phyloP scores from a whole-genome alignment of 306 rosid genomes.

The Rosa rugosa region DNA sequence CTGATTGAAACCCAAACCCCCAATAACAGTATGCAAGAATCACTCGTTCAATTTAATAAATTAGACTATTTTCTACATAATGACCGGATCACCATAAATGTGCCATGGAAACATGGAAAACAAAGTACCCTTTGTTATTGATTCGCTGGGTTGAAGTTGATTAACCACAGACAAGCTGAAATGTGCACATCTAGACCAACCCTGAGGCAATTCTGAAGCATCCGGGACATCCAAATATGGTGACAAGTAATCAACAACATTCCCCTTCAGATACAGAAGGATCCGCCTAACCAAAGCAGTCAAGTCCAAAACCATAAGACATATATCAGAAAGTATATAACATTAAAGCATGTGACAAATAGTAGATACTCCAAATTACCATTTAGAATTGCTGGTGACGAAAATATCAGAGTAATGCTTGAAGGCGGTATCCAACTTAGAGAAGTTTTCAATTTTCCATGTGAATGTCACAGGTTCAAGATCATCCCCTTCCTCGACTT shows the following conservation, averaged over 20 bases:
- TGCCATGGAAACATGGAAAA: background rate
- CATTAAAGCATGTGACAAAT: background rate
- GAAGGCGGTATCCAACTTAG: background rate
- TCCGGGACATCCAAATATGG: slow-evolving; percentile 2
- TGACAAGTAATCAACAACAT: background rate
- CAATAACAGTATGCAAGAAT: background rate
- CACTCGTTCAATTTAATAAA: background rate
- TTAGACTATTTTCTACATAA: background rate
- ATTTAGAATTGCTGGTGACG: background rate
- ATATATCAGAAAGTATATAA: background rate
- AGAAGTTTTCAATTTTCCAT: slow-evolving; percentile 13
- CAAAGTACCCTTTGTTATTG: slow-evolving; percentile 7
- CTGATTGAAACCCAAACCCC: too few relatives aligned
- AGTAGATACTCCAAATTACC: background rate
- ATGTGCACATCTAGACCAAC: slow-evolving; percentile 3
- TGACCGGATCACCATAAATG: background rate
- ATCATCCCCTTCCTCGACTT: background rate
- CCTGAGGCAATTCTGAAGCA: background rate
- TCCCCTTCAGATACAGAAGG: slow-evolving; percentile 16
- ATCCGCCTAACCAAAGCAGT: slow-evolving; percentile 7
- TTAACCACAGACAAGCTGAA: slow-evolving; percentile 6
- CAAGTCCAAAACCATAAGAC: background rate
- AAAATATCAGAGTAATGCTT: slow-evolving; percentile 5
- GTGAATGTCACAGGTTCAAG: background rate
- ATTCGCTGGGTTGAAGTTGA: slow-evolving; percentile 1